Base-by-base conservation (phyloP, 225 moss, liverwort and hornwort species). In the Lunularia cruciata region DNA sequence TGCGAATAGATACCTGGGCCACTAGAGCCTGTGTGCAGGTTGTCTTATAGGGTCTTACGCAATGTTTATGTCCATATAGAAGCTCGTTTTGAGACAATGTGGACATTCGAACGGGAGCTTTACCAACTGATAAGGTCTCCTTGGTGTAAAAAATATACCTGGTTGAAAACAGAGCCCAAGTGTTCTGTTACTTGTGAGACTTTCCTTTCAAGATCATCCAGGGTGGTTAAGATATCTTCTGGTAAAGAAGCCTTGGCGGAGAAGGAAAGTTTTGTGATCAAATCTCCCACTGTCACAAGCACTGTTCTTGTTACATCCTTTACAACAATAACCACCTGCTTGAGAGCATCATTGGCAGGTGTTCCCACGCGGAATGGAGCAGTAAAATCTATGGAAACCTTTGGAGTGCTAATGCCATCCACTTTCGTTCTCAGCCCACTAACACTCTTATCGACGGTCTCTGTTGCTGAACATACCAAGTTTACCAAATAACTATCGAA, bases 291-390 rank as follows among this genome's bases (percentile, higher is more conserved):
- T 39, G 79, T 81, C 63, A 71, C 86, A 54, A 91, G 71, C 19
- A 60, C 83, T 70, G 84, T 71, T 37, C 85, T 83, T 57, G 85
- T 67, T 39, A 79, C 84, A 49, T 74, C 76, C 70, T 85, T 86
- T 71, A 91, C 89, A 61, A 78, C 76, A 37, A 72, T 69, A 30
- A 91, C 88, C 51, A 88, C 72, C 43, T 85, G 91, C 67, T 84
- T 91, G 32, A 98, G 83, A 73, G 86, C 73, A 82, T 98, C 81
- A 76, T 89, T 93, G 12, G 88, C 84, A 75, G 98, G 78, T 23
- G 93, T 84, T 40, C 90, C 92, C 59, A 77, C 71, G 54, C 78
- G 85, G 13, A 93, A 85, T 23, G 85, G 73, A 56, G 86, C 84
- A 18, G 85, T 80, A 20, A 88, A 72, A 60, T 82, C 96, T 62